A percentile compares a stretch with the other conserved stretches of the same genome.
Evolutionary conservation across 176 grass and related monocot species (phyloP).

Genomic region (Chrysopogon serrulatus): DNA sequence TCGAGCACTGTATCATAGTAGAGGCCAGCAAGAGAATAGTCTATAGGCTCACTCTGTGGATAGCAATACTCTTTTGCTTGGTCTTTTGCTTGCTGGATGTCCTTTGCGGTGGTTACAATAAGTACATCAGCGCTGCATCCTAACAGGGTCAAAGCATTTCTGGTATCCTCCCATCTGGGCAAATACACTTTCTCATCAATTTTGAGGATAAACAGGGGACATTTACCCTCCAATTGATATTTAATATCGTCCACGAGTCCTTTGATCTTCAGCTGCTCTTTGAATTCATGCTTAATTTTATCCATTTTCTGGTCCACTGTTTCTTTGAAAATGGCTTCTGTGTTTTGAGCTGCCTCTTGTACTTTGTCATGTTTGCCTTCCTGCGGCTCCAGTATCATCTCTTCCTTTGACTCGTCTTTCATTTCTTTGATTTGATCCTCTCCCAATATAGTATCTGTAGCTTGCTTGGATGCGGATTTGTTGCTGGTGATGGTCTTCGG

Average conservation of each 20-base stretch:
- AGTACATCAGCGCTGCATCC: background rate
- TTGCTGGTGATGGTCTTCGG: background rate
- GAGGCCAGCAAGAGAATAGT: background rate
- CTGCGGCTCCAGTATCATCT: background rate
- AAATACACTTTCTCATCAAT: background rate
- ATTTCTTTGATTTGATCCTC: background rate
- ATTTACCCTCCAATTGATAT: no score
- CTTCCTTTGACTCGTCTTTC: background rate
- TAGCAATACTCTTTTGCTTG: background rate
- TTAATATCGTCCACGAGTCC: background rate
- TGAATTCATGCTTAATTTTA: background rate
- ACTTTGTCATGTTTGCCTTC: background rate
- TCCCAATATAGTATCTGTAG: background rate
- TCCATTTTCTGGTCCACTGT: background rate
- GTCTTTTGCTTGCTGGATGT: background rate
- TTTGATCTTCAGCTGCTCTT: background rate
- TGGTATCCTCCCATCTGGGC: background rate
- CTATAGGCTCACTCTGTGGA: background rate
- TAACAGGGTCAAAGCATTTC: background rate
- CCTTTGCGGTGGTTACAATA: background rate
- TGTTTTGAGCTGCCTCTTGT: background rate
- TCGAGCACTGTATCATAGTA: background rate
- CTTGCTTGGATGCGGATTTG: background rate
- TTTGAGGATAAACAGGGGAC: background rate
- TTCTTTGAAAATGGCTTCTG: background rate